Base-by-base conservation (phyloP, 2,329 filamentous ascomycete species). In the Aspergillus piperis region DNA sequence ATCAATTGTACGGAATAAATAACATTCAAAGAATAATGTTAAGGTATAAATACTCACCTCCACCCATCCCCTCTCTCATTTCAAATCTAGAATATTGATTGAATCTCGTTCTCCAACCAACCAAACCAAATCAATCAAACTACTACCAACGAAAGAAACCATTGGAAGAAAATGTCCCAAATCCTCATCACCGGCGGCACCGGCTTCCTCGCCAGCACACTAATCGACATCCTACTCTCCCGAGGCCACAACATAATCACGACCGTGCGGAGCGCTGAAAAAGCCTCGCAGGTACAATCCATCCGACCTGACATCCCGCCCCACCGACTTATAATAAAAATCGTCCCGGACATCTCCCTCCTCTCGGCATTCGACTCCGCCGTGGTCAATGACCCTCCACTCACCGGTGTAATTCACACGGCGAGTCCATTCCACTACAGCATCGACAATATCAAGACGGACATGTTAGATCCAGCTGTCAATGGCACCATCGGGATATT, bases 321-420 rank as follows among this genome's bases (percentile, higher is more conserved):
- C 51, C 80, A 82, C 50, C 81, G 83, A 66, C 77, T 88, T 44
- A 79, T 81, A 61, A 88, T 86, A 68, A 80, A 71, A 21, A 83
- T 93, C 59, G 88, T 94, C 7, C 80, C 84, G 41, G 89, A 94
- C 65, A 87, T 94, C 62, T 85, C 87, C 0, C 70, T 84, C 8
- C 55, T 61, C 11, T 57, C 56, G n/a, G 89, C 88, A 8, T 94
- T 93, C 64, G 83, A 88, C 59, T 71, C 81, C 62, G 84, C 83
- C 8, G 81, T 86, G 27, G 73, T 82, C 48, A 84, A 83, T 10
- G 79, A 85, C 48, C 83, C 83, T 0, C 84, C 85, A 0, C 88
- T 93, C 61, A 86, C 90, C 67, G 86, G 82, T 21, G 88, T 93
- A 50, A 82, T 91, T 53, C 88, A 91, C 73, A 90, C 88, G 2